Evolutionary conservation across 1,139 yeast genomes (phyloP).

Genomic region (Debaryomyces subglobosus): DNA sequence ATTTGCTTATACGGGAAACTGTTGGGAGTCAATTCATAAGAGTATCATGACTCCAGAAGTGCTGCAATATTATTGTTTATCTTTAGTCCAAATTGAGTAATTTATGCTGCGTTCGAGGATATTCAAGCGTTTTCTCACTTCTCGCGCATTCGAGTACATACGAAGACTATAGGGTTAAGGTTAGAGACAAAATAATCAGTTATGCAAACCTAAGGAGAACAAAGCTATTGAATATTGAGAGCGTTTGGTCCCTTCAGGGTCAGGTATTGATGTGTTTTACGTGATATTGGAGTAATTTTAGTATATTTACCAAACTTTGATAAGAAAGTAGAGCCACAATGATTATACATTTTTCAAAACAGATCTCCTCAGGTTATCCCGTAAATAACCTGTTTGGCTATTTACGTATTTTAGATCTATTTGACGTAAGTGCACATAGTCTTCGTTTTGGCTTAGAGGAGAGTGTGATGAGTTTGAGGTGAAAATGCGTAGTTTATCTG

Average conservation of each 20-base stretch:
- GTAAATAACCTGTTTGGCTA: background rate
- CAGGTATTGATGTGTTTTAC: background rate
- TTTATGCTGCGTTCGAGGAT: background rate
- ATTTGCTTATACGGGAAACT: background rate
- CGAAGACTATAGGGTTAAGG: background rate
- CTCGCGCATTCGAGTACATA: background rate
- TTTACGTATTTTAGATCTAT: background rate
- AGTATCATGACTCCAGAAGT: background rate
- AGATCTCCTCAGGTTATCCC: background rate
- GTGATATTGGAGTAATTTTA: background rate
- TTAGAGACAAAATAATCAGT: background rate
- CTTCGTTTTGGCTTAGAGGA: background rate
- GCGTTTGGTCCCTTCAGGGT: background rate
- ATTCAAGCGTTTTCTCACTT: background rate
- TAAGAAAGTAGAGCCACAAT: background rate
- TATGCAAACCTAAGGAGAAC: background rate
- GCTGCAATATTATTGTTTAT: conserved; percentile 2
- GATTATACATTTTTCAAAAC: background rate
- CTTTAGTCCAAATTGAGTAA: background rate
- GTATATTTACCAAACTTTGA: background rate
- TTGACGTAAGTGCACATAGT: background rate
- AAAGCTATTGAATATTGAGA: background rate
- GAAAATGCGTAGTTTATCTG: background rate
- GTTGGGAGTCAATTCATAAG: background rate
- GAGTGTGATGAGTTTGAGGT: background rate